Evolutionary conservation across 768 basidiomycete species (phyloP).

Genomic region (Auriscalpium orientale): DNA sequence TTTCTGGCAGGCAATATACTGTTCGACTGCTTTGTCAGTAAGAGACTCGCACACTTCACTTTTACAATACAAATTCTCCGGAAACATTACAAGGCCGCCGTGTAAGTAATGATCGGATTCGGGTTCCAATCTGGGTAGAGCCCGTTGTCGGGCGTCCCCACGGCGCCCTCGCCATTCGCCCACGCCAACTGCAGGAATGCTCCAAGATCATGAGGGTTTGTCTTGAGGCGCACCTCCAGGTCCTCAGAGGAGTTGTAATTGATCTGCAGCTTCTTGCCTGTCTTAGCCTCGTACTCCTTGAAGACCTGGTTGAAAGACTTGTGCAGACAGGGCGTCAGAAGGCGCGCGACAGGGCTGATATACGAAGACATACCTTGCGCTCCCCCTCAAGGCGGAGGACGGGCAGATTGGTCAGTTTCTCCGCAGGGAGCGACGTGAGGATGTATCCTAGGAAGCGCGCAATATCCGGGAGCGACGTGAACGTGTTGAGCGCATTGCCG

Average conservation of each 20-base stretch:
- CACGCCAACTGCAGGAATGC: conserved; percentile 4
- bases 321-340: background rate
- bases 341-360: background rate
- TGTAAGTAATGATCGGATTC: conserved; percentile 5
- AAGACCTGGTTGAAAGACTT: conserved; percentile 17
- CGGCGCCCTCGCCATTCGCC: conserved; percentile 1
- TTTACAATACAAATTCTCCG: too few relatives aligned
- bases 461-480: conserved; percentile 13
- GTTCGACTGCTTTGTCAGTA: too few relatives aligned
- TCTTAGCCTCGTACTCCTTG: conserved; percentile 8
- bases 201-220: conserved; percentile 10
- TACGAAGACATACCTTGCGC: conserved; percentile 6
- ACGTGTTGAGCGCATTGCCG: conserved; percentile 16
- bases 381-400: conserved; percentile 11
- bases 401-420: conserved; percentile 7
- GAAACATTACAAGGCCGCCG: too few relatives aligned
- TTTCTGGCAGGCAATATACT: too few relatives aligned
- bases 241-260: conserved; percentile 6
- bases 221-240: conserved; percentile 3
- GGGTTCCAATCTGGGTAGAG: conserved; percentile 17
- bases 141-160: conserved; percentile 9
- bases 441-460: conserved; percentile 15
- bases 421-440: conserved; percentile 9
- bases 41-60: too few relatives aligned
- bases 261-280: conserved; percentile 10